Evolutionary conservation across 2,329 filamentous ascomycete genomes (phyloP).

Genomic region (Trichoderma breve): DNA sequence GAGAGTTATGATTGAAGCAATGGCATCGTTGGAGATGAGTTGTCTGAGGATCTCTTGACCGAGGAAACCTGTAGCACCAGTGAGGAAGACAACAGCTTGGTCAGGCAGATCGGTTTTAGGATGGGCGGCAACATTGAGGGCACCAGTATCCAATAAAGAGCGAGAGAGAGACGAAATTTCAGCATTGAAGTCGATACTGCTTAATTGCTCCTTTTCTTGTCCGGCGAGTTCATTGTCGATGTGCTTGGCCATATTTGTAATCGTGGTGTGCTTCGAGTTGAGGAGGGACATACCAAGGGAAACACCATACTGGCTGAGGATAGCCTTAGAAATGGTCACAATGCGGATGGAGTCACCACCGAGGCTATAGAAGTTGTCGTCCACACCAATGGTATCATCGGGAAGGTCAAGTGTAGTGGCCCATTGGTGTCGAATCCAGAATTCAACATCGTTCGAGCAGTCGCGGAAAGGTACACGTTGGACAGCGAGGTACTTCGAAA

Average conservation of each 20-base stretch:
- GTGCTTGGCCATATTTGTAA: slow-evolving; percentile 22
- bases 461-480: slow-evolving; percentile 13
- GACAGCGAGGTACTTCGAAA: background rate
- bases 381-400: slow-evolving; percentile 18
- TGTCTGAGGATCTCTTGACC: slow-evolving; percentile 19
- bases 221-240: slow-evolving; percentile 18
- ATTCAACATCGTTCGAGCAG: slow-evolving; percentile 3
- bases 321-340: slow-evolving; percentile 22
- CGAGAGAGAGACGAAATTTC: slow-evolving; percentile 3
- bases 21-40: slow-evolving; percentile 1
- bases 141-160: background rate
- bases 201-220: background rate
- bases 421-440: slow-evolving; percentile 11
- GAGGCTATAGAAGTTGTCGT: slow-evolving; percentile 26
- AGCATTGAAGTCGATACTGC: background rate
- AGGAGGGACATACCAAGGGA: slow-evolving; percentile 22
- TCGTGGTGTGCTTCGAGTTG: slow-evolving; percentile 25
- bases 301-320: slow-evolving; percentile 21
- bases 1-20: slow-evolving; percentile 3
- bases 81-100: slow-evolving; percentile 21
- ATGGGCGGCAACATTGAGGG: background rate
- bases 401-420: slow-evolving; percentile 13
- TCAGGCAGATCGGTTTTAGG: slow-evolving; percentile 3
- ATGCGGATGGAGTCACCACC: slow-evolving; percentile 27
- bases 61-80: slow-evolving; percentile 25